A percentile compares a stretch with the other conserved stretches of the same genome.
Conservation (phyloP, 2,329 filamentous ascomycete genomes). For the Microdochium trichocladiopsis region DNA sequence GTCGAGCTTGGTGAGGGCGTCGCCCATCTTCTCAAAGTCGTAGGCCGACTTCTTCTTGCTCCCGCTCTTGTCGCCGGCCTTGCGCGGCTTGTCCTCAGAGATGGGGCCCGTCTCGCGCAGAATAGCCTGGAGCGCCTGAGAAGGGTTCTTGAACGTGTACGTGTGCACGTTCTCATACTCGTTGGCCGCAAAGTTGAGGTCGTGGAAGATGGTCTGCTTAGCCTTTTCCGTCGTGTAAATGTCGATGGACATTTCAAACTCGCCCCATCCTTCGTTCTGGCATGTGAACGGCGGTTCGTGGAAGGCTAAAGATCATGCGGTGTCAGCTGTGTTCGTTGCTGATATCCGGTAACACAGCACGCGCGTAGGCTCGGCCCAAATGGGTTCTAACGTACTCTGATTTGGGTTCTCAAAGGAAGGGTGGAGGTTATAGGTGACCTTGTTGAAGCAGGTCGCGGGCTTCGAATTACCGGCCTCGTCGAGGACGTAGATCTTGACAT, state of each 20-base stretch:
- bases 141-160: slow-evolving; percentile 88
- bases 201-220: slow-evolving; percentile 74
- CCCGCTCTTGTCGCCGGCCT: slow-evolving; percentile 43
- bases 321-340: too few species aligned
- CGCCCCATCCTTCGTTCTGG: slow-evolving; percentile 93
- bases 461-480: slow-evolving; percentile 83
- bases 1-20: slow-evolving; percentile 77
- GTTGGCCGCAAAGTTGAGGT: slow-evolving; percentile 81
- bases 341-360: too few species aligned
- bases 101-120: slow-evolving; percentile 81
- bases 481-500: slow-evolving; percentile 74
- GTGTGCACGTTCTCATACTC: slow-evolving; percentile 78
- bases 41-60: slow-evolving; percentile 71
- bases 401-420: slow-evolving; percentile 83
- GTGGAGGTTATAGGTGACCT: slow-evolving; percentile 88
- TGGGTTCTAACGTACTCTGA: slow-evolving; percentile 60
- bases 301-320: slow-evolving; percentile 48
- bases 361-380: too few species aligned
- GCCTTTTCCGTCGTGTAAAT: slow-evolving; percentile 81
- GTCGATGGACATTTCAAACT: slow-evolving; percentile 91
- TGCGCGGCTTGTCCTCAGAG: slow-evolving; percentile 62
- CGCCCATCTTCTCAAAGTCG: slow-evolving; percentile 96
- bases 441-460: slow-evolving; percentile 79
- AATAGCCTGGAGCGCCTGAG: slow-evolving; percentile 70
- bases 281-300: slow-evolving; percentile 82